Percentiles rank a stretch among this genome's conserved stretches.
These are phyloP conservation scores for Corrigiola litoralis DNA, from an alignment of 179 eudicot genomes.

Conservation along the genomic window DNA sequence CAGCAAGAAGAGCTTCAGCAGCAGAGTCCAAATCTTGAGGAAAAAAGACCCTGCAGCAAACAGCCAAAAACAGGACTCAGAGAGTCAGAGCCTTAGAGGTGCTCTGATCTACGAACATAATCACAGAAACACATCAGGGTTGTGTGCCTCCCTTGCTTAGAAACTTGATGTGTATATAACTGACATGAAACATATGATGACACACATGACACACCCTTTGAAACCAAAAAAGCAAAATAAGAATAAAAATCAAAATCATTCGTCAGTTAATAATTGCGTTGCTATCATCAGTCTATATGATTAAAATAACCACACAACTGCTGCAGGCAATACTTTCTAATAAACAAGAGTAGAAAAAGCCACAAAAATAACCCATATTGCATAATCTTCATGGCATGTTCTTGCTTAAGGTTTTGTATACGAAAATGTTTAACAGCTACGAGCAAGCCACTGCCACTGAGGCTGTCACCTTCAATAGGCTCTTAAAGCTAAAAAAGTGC, in stretches of 20 bases:
- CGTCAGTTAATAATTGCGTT: no score
- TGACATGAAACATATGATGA: no score
- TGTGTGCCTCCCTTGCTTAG: no score
- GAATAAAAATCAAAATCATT: no score
- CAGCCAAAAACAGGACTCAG: neutral
- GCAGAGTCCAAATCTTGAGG: slow-evolving; percentile 93
- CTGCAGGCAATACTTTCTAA: neutral
- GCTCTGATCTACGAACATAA: neutral
- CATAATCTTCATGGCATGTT: neutral
- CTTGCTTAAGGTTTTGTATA: neutral
- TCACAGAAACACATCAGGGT: no score
- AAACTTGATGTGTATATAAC: no score
- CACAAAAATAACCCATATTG: neutral
- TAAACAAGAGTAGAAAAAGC: neutral
- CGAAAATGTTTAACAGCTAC: neutral
- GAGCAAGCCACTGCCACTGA: neutral
- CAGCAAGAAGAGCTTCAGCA: slow-evolving; percentile 81
- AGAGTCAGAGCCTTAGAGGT: no score
- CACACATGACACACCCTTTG: no score
- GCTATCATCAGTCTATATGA: no score
- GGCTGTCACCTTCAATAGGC: neutral
- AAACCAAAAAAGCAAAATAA: no score
- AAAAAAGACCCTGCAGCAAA: slow-evolving; percentile 79
- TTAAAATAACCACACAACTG: no score
- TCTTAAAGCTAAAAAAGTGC: neutral